phyloP scores from a whole-genome alignment of 495 filamentous ascomycete genomes.

The Sphaerosporella brunnea region DNA sequence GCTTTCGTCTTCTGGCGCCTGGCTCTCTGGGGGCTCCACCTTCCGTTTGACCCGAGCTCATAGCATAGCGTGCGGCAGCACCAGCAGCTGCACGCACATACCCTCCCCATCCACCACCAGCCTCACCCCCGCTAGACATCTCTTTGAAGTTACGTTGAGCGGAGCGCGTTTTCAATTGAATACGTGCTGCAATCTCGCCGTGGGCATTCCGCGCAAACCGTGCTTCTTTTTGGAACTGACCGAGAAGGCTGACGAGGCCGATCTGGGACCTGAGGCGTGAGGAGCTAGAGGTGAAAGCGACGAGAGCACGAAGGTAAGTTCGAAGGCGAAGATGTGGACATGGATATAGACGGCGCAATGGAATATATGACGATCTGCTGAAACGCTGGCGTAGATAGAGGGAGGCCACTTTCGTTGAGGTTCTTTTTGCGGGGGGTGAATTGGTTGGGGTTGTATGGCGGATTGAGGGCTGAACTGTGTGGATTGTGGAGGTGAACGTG shows the following conservation, averaged over 20 bases:
- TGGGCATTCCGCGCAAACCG: not conserved
- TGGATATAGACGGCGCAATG: too few species aligned
- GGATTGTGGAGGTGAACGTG: too few species aligned
- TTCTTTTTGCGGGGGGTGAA: too few species aligned
- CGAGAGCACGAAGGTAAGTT: too few species aligned
- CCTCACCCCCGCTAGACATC: not conserved
- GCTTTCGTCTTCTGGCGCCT: conserved; percentile 56
- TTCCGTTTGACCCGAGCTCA: not conserved
- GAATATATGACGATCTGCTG: too few species aligned
- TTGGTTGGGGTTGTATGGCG: too few species aligned
- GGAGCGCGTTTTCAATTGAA: not conserved
- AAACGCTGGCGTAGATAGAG: too few species aligned
- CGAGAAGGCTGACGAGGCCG: not conserved
- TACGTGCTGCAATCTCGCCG: not conserved
- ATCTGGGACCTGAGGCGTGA: too few species aligned
- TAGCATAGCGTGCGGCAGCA: conserved; percentile 3
- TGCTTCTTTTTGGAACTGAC: not conserved
- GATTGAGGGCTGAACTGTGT: too few species aligned
- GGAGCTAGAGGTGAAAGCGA: too few species aligned
- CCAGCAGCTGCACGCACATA: not conserved
- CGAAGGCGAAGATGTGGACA: too few species aligned
- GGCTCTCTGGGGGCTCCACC: conserved; percentile 31
- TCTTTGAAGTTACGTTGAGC: conserved; percentile 2
- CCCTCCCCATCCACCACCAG: not conserved
- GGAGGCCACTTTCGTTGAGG: too few species aligned